A percentile compares a stretch with the other conserved stretches of the same genome.
These are phyloP conservation scores for Aristolochia contorta DNA, from an alignment of 164 flowering plant species.

Conservation along the genomic window DNA sequence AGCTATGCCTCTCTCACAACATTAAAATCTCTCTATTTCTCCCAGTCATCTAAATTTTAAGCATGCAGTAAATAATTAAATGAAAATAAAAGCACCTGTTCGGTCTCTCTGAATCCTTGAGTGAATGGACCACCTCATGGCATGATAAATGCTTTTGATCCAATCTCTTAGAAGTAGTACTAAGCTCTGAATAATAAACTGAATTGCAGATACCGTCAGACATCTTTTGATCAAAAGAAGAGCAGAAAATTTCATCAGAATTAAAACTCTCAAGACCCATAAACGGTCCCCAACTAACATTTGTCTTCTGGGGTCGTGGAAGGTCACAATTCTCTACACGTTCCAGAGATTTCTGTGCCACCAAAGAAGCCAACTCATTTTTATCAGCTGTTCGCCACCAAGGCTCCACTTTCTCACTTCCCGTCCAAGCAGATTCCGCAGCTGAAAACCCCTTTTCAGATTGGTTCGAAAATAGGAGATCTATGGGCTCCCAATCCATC, in stretches of 20 bases:
- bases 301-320: constrained; percentile 30
- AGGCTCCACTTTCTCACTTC: constrained; percentile 31
- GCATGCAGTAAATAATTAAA: not conserved
- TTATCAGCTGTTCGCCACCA: constrained; percentile 47
- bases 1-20: not conserved
- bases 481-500: constrained; percentile 20
- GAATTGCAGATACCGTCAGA: constrained; percentile 2
- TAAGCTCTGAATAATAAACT: constrained; percentile 7
- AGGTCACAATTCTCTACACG: constrained; percentile 48
- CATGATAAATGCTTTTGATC: constrained; percentile 10
- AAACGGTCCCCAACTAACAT: constrained; percentile 16
- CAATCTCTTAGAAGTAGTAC: constrained; percentile 15
- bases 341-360: constrained; percentile 34
- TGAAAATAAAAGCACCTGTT: constrained; percentile 29
- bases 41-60: not conserved
- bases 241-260: constrained; percentile 7
- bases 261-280: constrained; percentile 18
- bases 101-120: constrained; percentile 14
- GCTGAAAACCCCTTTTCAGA: constrained; percentile 21
- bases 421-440: constrained; percentile 25
- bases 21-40: not conserved
- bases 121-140: constrained; percentile 15
- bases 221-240: constrained; percentile 21
- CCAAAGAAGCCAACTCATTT: constrained; percentile 41
- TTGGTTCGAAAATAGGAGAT: constrained; percentile 10